A percentile compares a stretch with the other conserved stretches of the same genome.
These are phyloP conservation scores for Cladosporium sp. DNA, from an alignment of 2,329 filamentous ascomycete species.

Conservation along the genomic window DNA sequence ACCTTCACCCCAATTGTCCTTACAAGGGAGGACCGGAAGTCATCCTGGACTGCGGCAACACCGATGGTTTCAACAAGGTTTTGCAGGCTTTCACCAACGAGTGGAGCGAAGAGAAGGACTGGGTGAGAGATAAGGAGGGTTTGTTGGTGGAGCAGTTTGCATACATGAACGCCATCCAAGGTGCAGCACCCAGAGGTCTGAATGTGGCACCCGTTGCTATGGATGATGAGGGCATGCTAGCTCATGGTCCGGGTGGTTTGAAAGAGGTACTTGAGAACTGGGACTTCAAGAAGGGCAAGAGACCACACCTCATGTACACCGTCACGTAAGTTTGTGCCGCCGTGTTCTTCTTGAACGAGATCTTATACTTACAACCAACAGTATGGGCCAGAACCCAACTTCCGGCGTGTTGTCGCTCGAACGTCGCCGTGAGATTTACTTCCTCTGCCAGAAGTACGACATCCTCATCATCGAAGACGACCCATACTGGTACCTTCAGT, in stretches of 20 bases:
- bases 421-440: constrained; percentile 74
- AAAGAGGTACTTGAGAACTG: constrained; percentile 76
- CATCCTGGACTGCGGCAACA: constrained; percentile 73
- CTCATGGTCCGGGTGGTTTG: constrained; percentile 66
- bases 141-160: constrained; percentile 75
- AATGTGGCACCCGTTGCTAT: constrained; percentile 70
- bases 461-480: constrained; percentile 91
- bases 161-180: constrained; percentile 71
- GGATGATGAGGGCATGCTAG: constrained; percentile 75
- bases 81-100: constrained; percentile 70
- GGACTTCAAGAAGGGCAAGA: constrained; percentile 67
- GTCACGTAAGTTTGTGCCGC: constrained; percentile 63
- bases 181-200: constrained; percentile 62
- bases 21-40: constrained; percentile 74
- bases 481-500: constrained; percentile 94
- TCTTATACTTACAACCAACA: constrained; percentile 28
- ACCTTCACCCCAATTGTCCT: constrained; percentile 75
- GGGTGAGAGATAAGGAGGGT: constrained; percentile 65
- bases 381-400: constrained; percentile 87
- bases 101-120: constrained; percentile 66
- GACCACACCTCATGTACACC: constrained; percentile 83
- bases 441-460: constrained; percentile 75
- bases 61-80: constrained; percentile 77
- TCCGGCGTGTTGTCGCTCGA: constrained; percentile 67
- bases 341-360: background rate